These are phyloP conservation scores for Coccinonectria pachysandricola DNA, from an alignment of 2,329 filamentous ascomycete genomes.

Conservation along the genomic window DNA sequence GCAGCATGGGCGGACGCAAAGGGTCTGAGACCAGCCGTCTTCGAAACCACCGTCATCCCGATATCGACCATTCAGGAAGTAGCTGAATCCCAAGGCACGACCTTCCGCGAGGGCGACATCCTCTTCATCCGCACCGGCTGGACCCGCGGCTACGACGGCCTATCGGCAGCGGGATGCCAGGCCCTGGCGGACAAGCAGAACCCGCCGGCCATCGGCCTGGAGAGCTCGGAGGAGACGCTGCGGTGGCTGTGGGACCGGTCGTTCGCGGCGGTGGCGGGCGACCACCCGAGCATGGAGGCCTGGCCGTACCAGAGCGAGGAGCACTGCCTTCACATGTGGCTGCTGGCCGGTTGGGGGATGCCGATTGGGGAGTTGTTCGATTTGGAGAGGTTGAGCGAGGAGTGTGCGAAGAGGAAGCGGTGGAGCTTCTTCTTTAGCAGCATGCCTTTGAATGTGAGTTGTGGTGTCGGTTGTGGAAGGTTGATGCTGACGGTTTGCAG, in stretches of 20 bases:
- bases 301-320: constrained; percentile 28
- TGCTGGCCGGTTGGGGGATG: constrained; percentile 40
- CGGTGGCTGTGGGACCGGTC: constrained; percentile 47
- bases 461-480: no score
- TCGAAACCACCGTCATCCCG: constrained; percentile 32
- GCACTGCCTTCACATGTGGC: constrained; percentile 31
- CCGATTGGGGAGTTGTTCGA: constrained; percentile 40
- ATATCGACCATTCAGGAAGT: constrained; percentile 32
- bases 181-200: constrained; percentile 21
- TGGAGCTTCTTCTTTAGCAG: constrained; percentile 31
- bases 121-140: constrained; percentile 46
- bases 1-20: constrained; percentile 32
- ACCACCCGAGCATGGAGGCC: constrained; percentile 42
- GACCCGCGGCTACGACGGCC: constrained; percentile 31
- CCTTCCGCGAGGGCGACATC: constrained; percentile 41
- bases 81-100: constrained; percentile 31
- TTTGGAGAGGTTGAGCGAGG: constrained; percentile 27
- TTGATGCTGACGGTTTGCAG: background rate
- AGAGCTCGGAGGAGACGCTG: constrained; percentile 36
- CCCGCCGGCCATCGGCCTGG: constrained; percentile 30
- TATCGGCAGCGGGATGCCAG: constrained; percentile 26
- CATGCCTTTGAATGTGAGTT: constrained; percentile 8
- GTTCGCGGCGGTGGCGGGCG: constrained; percentile 47
- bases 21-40: constrained; percentile 26
- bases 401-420: constrained; percentile 21